Evolutionary conservation across 1,139 yeast genomes (phyloP), one percentile per base, ranked within the genome.

Genomic region (Sugiyamaella neomexicana): DNA sequence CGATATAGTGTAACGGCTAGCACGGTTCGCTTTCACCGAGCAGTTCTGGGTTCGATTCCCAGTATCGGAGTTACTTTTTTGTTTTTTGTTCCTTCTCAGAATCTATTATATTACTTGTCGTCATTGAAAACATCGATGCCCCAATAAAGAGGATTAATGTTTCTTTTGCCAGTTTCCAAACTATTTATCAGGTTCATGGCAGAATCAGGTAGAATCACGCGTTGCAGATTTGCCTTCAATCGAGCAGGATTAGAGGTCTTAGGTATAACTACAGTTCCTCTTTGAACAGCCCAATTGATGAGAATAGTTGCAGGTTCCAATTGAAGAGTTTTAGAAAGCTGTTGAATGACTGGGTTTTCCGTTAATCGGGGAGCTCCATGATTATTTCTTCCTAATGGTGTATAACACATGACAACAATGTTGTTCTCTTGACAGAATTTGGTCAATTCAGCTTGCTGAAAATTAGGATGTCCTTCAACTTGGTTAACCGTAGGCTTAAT

Each of bases 401-500:
- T 88, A 77, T 89, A 89, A 31, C 85, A 96, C 53, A 89, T 87
- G 65, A 89, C 77, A 55, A 82, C 85, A 65, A 89, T 81, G 48
- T 80, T 83, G 61, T 80, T 72, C 41, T 73, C 65, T 69, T 86
- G 81, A 59, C 80, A 86, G 66, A 73, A 87, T 62, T 84, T 78
- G 58, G 88, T 70, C 68, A 89, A 77, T 62, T 76, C 76, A 58
- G 80, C 80, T 75, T 89, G 97, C 63, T 86, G 87, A 70, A 89
- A 79, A 77, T 88, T 89, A 62, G 97, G 96, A 71, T 89, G 97
- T 73, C 87, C 93, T 76, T 90, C 97, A 68, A 90, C 86, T 74
- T 90, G 97, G 65, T 86, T 79, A 53, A 81, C 89, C 50, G 86
- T 86, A 48, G 97, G 97, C 64, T 76, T 80, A 68, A 89, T 82